Evolutionary conservation across 1,284 basidiomycete species (phyloP).

Genomic region (Malassezia furfur): DNA sequence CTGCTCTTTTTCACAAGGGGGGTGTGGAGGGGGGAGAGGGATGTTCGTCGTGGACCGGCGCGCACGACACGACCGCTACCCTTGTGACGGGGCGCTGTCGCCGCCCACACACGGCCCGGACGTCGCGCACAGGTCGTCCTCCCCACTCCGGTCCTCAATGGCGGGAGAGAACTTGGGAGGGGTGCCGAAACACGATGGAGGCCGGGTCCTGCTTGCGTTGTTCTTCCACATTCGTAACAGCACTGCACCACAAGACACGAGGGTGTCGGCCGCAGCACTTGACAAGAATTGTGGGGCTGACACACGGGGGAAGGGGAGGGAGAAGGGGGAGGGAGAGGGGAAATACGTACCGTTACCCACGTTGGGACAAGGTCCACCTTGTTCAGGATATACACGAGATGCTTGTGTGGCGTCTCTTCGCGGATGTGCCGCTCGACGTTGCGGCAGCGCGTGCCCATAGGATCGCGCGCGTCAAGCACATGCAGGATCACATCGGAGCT

Average conservation of each 20-base stretch:
- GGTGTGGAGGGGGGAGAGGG: too few species aligned
- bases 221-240: slow-evolving; percentile 61
- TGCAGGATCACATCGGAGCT: slow-evolving; percentile 95
- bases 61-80: background rate
- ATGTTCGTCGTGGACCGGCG: background rate
- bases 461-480: slow-evolving; percentile 90
- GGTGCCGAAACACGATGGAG: slow-evolving; percentile 24
- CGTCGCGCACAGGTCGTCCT: slow-evolving; percentile 11
- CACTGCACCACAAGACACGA: slow-evolving; percentile 34
- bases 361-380: slow-evolving; percentile 97
- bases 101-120: background rate
- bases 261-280: slow-evolving; percentile 37
- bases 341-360: slow-evolving; percentile 83
- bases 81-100: background rate
- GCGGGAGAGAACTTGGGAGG: slow-evolving; percentile 45
- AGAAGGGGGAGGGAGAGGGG: slow-evolving; percentile 5
- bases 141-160: slow-evolving; percentile 40
- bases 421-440: slow-evolving; percentile 85
- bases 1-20: slow-evolving; percentile 39
- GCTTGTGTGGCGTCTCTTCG: slow-evolving; percentile 96
- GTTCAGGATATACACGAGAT: slow-evolving; percentile 91
- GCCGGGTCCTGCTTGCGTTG: slow-evolving; percentile 48
- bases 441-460: slow-evolving; percentile 90
- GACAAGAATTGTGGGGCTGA: slow-evolving; percentile 45
- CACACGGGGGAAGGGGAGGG: background rate